A percentile compares a stretch with the other conserved stretches of the same genome.
Conservation (phyloP, 495 filamentous ascomycete species). For the Annulohypoxylon bovei region DNA sequence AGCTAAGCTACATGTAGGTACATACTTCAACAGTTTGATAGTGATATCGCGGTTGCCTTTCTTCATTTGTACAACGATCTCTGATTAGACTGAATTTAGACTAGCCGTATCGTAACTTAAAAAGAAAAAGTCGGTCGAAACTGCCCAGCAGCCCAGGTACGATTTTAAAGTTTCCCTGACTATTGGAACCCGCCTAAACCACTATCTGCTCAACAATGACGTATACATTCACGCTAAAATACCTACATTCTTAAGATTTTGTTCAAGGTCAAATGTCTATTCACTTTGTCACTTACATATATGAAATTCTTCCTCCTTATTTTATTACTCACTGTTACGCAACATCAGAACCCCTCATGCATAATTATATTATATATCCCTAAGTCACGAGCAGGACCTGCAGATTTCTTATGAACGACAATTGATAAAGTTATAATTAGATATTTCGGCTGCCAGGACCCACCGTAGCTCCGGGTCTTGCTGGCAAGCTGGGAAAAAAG, state of each 20-base stretch:
- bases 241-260: neutral
- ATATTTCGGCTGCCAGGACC: slow-evolving; percentile 17
- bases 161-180: slow-evolving; percentile 25
- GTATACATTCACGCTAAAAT: slow-evolving; percentile 19
- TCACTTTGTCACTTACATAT: neutral
- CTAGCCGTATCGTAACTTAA: slow-evolving; percentile 11
- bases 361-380: neutral
- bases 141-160: slow-evolving; percentile 15
- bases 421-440: slow-evolving; percentile 31
- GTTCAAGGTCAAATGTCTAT: neutral
- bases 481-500: neutral
- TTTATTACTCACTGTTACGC: neutral
- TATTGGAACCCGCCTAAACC: slow-evolving; percentile 19
- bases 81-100: slow-evolving; percentile 19
- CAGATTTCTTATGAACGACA: slow-evolving; percentile 2
- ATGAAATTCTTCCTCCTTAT: neutral
- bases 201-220: slow-evolving; percentile 32
- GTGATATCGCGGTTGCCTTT: slow-evolving; percentile 14
- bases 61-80: slow-evolving; percentile 17
- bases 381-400: neutral
- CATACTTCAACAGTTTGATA: slow-evolving; percentile 3
- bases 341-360: neutral
- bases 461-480: slow-evolving; percentile 31
- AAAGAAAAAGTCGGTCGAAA: slow-evolving; percentile 16
- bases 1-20: neutral